Evolutionary conservation across 345 rosid genomes (phyloP).

Genomic region (Luvunga scandens): DNA sequence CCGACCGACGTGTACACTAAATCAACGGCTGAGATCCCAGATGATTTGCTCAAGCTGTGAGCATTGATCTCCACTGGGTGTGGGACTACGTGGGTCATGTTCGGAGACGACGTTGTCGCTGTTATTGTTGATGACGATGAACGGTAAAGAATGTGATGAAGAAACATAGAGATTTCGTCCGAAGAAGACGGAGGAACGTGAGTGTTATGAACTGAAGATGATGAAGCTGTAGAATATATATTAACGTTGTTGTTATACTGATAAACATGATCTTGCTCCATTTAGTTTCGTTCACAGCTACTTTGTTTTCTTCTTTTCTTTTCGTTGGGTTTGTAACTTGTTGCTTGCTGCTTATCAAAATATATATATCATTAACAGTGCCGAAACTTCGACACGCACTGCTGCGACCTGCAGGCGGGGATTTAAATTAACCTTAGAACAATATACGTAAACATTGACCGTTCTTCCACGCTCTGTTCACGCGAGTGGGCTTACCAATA

Average conservation of each 20-base stretch:
- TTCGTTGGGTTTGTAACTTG: not conserved
- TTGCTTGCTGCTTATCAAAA: not conserved
- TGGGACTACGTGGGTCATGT: not conserved
- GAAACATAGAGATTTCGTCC: constrained; percentile 63
- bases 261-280: constrained; percentile 8
- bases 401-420: not conserved
- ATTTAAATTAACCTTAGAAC: not conserved
- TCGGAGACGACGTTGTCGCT: constrained; percentile 25
- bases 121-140: constrained; percentile 39
- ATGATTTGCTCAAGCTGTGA: not conserved
- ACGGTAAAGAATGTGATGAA: constrained; percentile 57
- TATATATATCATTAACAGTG: not conserved
- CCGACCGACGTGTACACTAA: not conserved
- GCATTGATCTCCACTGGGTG: not conserved
- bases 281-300: not conserved
- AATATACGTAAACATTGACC: not conserved
- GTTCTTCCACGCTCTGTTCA: not conserved
- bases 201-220: constrained; percentile 8
- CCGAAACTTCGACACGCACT: not conserved
- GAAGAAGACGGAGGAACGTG: constrained; percentile 31
- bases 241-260: constrained; percentile 14
- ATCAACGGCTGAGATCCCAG: constrained; percentile 25
- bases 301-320: not conserved
- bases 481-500: not conserved
- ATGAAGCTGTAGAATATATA: constrained; percentile 25